phyloP scores from a whole-genome alignment of 805 yeast genomes.

The Yarrowia sp. region DNA sequence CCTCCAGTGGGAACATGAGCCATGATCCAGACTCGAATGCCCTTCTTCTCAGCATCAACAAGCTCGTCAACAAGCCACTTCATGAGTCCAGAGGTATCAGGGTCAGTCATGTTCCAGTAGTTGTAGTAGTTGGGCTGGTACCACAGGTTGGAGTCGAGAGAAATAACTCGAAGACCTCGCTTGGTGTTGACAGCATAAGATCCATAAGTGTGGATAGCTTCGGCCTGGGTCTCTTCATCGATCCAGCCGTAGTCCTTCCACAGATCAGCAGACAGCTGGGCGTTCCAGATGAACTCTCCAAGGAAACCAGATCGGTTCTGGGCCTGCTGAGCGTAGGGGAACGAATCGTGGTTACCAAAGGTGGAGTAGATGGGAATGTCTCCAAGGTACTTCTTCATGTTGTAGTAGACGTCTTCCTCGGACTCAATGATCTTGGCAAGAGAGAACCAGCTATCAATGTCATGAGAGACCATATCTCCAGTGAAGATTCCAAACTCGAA shows the following conservation, averaged over 20 bases:
- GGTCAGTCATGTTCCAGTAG: constrained; percentile 57
- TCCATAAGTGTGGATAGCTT: constrained; percentile 56
- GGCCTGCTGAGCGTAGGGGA: constrained; percentile 74
- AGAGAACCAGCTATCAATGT: constrained; percentile 54
- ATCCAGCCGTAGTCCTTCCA: constrained; percentile 60
- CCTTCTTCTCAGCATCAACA: constrained; percentile 60
- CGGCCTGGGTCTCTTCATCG: constrained; percentile 44
- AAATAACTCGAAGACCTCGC: constrained; percentile 64
- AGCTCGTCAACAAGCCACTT: constrained; percentile 67
- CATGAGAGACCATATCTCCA: constrained; percentile 78
- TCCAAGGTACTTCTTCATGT: constrained; percentile 60
- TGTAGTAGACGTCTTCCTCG: constrained; percentile 59
- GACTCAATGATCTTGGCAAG: constrained; percentile 59
- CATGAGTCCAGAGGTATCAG: constrained; percentile 70
- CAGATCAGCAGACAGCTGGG: constrained; percentile 57
- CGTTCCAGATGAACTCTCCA: constrained; percentile 56
- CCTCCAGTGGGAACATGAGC: constrained; percentile 72
- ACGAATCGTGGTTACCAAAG: constrained; percentile 75
- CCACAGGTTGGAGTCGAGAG: constrained; percentile 72
- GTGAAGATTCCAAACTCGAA: constrained; percentile 73
- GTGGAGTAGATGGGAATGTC: constrained; percentile 66
- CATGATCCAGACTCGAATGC: constrained; percentile 73
- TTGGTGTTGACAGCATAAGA: constrained; percentile 65
- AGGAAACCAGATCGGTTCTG: constrained; percentile 57
- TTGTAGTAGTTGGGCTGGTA: constrained; percentile 68